Base-by-base conservation (phyloP, 768 basidiomycete genomes). In the Coprinopsis strossmayeri region DNA sequence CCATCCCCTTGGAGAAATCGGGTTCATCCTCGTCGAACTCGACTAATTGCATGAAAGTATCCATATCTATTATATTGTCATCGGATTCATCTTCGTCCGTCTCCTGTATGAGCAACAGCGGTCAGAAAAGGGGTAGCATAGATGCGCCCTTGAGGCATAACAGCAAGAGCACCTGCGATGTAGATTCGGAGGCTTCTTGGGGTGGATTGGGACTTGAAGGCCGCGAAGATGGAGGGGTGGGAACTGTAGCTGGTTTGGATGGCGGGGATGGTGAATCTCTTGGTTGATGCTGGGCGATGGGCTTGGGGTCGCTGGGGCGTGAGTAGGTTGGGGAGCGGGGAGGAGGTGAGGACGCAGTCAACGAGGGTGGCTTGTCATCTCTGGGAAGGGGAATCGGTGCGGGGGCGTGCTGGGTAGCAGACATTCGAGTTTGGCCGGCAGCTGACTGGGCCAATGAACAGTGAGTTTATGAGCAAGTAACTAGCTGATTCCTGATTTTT, bases 1-100 rank as follows among this genome's bases (percentile, higher is more conserved):
- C 84, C 82, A 97, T 94, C 34, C 68, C 79, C 49, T 69, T 70
- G 13, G 86, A 87, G 65, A 98, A 99, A 5, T 84, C 83, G 48
- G 71, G 74, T 3, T 59, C 58, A 11, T 70, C 69, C 49, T 80
- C 93, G 62, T 91, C 96, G 58, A 98, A 79, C 45, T 97, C 94
- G 54, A 93, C 76, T 54, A 98, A 81, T 67, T 98, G 95, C 3
- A 64, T 57, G 63, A 99, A 91, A 15, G 77, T 84, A 0, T 84
- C 82, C 79, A 82, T 79, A 63, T 96, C 80, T 59, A 97, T 80
- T 30, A 81, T 67, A 17, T 42, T 23, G 21, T 17, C 40, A 9
- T 38, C 37, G 37, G 30, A 15, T 15, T 50, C 48, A 26, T 48
- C 41, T 9, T 35, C 37, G 27, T 41, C 26, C 37, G 26, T 37